These are phyloP conservation scores for Hymenoscyphus salicellus DNA, from an alignment of 2,329 filamentous ascomycete species.

Conservation along the genomic window DNA sequence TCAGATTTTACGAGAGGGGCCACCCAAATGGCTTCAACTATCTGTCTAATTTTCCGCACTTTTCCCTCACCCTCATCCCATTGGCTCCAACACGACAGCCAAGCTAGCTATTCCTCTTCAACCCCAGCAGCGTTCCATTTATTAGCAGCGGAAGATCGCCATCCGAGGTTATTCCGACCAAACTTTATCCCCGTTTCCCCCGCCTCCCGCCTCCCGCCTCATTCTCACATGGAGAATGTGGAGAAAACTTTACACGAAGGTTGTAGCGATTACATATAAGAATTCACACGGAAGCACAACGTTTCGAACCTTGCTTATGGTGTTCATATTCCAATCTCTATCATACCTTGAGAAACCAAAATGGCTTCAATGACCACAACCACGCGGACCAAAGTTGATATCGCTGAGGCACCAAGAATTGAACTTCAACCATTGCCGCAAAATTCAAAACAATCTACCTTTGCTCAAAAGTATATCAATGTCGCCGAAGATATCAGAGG, in stretches of 20 bases:
- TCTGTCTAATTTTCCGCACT: too few species aligned
- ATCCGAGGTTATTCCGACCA: background rate
- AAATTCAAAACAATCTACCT: background rate
- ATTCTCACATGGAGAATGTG: background rate
- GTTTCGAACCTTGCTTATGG: background rate
- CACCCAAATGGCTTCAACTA: background rate
- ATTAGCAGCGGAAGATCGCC: background rate
- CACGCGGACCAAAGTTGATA: conserved; percentile 4
- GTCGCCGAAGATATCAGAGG: conserved; percentile 17
- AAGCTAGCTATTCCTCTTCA: background rate
- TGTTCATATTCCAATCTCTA: background rate
- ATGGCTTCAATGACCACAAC: conserved; percentile 3
- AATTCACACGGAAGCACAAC: background rate
- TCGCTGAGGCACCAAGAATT: background rate
- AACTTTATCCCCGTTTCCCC: background rate
- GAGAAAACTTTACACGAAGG: background rate
- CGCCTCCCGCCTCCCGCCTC: background rate
- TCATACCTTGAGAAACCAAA: background rate
- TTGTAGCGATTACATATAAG: too few species aligned
- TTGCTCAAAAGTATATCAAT: conserved; percentile 2
- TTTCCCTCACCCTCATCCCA: background rate
- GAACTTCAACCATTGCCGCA: background rate
- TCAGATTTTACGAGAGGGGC: background rate
- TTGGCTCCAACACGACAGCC: background rate
- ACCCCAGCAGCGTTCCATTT: background rate